Conservation (phyloP, 2,329 filamentous ascomycete species). For the Alternaria hordeiaustralica region DNA sequence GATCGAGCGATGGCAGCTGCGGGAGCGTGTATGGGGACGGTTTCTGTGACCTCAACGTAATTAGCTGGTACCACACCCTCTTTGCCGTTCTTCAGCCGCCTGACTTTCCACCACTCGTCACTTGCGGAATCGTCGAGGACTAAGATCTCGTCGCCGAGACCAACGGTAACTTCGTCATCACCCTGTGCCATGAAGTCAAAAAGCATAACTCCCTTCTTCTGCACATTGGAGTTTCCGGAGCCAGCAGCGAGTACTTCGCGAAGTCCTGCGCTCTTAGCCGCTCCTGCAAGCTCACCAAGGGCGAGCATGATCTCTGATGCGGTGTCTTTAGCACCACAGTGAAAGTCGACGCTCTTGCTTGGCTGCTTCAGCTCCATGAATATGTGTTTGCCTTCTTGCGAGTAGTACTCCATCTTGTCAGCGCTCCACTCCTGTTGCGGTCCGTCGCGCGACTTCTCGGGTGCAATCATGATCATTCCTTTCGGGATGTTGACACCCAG, state of each 20-base stretch:
- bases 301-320: conserved; percentile 90
- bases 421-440: conserved; percentile 91
- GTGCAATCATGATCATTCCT: conserved; percentile 87
- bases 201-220: conserved; percentile 84
- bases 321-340: conserved; percentile 96
- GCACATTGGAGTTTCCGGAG: conserved; percentile 63
- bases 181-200: conserved; percentile 98
- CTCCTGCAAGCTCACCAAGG: conserved; percentile 87
- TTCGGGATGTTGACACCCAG: conserved; percentile 91
- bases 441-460: conserved; percentile 82
- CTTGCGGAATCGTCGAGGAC: conserved; percentile 89
- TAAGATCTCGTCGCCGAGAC: conserved; percentile 86
- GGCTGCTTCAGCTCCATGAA: conserved; percentile 92
- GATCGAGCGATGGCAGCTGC: conserved; percentile 56
- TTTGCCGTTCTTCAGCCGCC: conserved; percentile 86
- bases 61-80: conserved; percentile 96
- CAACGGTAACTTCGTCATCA: conserved; percentile 94
- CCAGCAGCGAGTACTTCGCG: conserved; percentile 86
- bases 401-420: conserved; percentile 96
- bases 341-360: conserved; percentile 94
- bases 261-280: conserved; percentile 80
- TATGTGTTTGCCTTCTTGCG: conserved; percentile 96
- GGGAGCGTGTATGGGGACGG: conserved; percentile 59
- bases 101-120: conserved; percentile 98
- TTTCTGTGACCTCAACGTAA: conserved; percentile 88